Conservation (phyloP, 2,329 filamentous ascomycete genomes). For the Aureobasidium sp. region DNA sequence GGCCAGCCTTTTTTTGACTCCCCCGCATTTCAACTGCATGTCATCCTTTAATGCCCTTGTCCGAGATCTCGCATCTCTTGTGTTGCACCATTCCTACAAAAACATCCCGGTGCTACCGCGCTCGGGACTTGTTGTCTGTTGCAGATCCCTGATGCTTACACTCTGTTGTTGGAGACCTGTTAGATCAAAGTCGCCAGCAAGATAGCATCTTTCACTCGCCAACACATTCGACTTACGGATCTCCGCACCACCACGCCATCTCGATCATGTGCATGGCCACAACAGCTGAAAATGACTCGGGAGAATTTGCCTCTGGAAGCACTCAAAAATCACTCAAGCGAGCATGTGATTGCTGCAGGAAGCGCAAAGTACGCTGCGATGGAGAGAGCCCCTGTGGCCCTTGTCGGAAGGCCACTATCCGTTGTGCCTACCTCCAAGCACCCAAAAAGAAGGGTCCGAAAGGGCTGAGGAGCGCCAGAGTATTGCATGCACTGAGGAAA, state of each 20-base stretch:
- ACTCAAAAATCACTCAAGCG: constrained; percentile 21
- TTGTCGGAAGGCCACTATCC: constrained; percentile 29
- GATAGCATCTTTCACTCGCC: not conserved
- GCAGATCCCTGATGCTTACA: not conserved
- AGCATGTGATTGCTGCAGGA: constrained; percentile 32
- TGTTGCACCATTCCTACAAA: not conserved
- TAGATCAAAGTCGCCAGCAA: not conserved
- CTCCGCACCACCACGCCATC: not conserved
- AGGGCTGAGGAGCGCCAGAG: constrained; percentile 28
- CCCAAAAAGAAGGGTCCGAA: constrained; percentile 33
- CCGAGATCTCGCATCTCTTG: not conserved
- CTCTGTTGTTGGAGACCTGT: constrained; percentile 4
- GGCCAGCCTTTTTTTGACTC: not conserved
- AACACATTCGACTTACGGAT: not conserved
- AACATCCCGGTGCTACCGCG: not conserved
- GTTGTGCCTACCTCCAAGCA: constrained; percentile 30
- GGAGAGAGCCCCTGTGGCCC: constrained; percentile 28
- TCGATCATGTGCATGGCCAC: constrained; percentile 14
- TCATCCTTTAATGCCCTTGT: not conserved
- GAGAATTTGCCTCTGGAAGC: constrained; percentile 9
- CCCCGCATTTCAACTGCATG: constrained; percentile 13
- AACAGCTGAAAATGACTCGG: constrained; percentile 12
- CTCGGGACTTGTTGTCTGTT: not conserved
- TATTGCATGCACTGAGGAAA: constrained; percentile 28
- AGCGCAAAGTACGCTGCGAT: constrained; percentile 31